Percentiles rank a stretch among this genome's conserved stretches.
Conservation (phyloP, 345 rosid genomes). For the Camelina hispida region DNA sequence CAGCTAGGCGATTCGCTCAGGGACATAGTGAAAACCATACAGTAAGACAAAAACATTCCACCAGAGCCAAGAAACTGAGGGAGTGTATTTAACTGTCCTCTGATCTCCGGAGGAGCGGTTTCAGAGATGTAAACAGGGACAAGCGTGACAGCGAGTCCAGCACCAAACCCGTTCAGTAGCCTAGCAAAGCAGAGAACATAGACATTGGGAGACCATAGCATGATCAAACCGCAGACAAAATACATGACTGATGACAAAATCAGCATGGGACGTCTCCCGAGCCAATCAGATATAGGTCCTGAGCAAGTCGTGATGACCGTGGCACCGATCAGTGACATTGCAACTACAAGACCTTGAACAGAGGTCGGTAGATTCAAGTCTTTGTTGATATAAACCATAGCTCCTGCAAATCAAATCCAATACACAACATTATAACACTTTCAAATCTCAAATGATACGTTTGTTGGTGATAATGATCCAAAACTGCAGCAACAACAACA, state of each 20-base stretch:
- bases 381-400: slow-evolving; percentile 78
- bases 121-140: slow-evolving; percentile 92
- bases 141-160: slow-evolving; percentile 92
- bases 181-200: slow-evolving; percentile 82
- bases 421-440: slow-evolving; percentile 1
- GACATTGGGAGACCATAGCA: slow-evolving; percentile 96
- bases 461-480: slow-evolving; percentile 12
- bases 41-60: slow-evolving; percentile 91
- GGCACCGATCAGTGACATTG: slow-evolving; percentile 95
- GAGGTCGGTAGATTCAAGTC: slow-evolving; percentile 68
- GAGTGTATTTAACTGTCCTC: slow-evolving; percentile 89
- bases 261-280: slow-evolving; percentile 97
- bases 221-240: slow-evolving; percentile 82
- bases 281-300: slow-evolving; percentile 89
- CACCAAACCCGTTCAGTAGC: slow-evolving; percentile 86
- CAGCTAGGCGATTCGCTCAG: slow-evolving; percentile 74
- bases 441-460: neutral
- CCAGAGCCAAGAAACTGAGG: slow-evolving; percentile 96
- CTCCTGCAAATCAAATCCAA: slow-evolving; percentile 56
- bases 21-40: slow-evolving; percentile 93
- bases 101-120: slow-evolving; percentile 93
- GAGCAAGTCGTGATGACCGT: slow-evolving; percentile 91
- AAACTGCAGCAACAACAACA: neutral
- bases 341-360: slow-evolving; percentile 92
- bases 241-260: slow-evolving; percentile 75